Conservation (phyloP, 441 rosid genomes). For the Biscutella auriculata region DNA sequence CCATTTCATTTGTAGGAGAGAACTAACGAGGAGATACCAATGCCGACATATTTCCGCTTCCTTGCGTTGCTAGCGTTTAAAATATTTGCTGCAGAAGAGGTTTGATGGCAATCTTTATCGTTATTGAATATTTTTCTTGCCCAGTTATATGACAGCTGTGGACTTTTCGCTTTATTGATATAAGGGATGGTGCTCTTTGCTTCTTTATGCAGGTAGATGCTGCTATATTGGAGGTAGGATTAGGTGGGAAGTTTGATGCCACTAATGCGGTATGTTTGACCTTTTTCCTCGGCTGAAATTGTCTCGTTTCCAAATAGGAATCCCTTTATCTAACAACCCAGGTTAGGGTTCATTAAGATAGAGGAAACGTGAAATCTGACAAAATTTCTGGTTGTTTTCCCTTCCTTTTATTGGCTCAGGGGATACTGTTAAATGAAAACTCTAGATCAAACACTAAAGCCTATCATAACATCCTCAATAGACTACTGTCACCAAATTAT, state of each 20-base stretch:
- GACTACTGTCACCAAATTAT: not conserved
- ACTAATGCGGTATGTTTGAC: slow-evolving; percentile 73
- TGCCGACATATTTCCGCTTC: slow-evolving; percentile 91
- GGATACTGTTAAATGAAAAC: not conserved
- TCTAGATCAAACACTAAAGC: not conserved
- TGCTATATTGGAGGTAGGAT: slow-evolving; percentile 88
- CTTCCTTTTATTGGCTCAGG: not conserved
- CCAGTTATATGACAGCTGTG: not conserved
- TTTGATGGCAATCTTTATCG: slow-evolving; percentile 20
- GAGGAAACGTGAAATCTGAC: not conserved
- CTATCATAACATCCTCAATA: not conserved
- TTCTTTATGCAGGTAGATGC: slow-evolving; percentile 73
- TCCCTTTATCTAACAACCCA: not conserved
- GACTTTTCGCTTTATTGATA: slow-evolving; percentile 3
- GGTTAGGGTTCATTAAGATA: not conserved
- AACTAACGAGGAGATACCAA: slow-evolving; percentile 59
- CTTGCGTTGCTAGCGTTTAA: slow-evolving; percentile 89
- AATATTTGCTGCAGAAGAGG: slow-evolving; percentile 90
- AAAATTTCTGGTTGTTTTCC: not conserved
- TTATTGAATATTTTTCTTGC: not conserved
- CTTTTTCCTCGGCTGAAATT: slow-evolving; percentile 6
- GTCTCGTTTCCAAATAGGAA: not conserved
- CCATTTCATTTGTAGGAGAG: slow-evolving; percentile 47
- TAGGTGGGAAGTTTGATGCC: slow-evolving; percentile 91
- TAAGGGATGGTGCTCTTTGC: not conserved